Evolutionary conservation across 352 stramenopile genomes (phyloP).

Genomic region (Phytophthora hybrid): DNA sequence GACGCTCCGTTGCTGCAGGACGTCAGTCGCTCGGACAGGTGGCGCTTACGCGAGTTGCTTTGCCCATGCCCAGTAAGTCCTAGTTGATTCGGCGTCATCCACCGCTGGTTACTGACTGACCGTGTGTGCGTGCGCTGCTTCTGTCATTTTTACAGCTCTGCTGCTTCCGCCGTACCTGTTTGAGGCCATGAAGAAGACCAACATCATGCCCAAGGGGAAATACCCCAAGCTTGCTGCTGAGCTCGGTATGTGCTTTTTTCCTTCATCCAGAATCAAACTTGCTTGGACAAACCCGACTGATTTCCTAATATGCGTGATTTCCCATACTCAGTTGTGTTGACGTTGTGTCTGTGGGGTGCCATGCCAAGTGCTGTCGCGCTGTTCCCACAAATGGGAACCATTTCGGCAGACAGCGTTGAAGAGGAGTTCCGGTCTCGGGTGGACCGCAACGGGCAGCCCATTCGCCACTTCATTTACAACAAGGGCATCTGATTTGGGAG

Average conservation of each 20-base stretch:
- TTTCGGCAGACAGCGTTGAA: slow-evolving; percentile 70
- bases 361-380: slow-evolving; percentile 83
- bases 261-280: neutral
- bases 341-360: slow-evolving; percentile 80
- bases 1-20: slow-evolving; percentile 80
- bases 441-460: slow-evolving; percentile 62
- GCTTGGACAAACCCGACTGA: slow-evolving; percentile 2
- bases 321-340: slow-evolving; percentile 60
- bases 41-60: slow-evolving; percentile 77
- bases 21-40: slow-evolving; percentile 84
- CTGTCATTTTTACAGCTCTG: slow-evolving; percentile 52
- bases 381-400: slow-evolving; percentile 83
- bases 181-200: slow-evolving; percentile 77
- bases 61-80: slow-evolving; percentile 82
- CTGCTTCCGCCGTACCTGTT: slow-evolving; percentile 86
- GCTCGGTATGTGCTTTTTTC: slow-evolving; percentile 53
- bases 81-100: neutral
- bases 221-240: slow-evolving; percentile 82
- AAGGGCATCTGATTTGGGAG: slow-evolving; percentile 69
- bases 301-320: slow-evolving; percentile 4
- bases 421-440: slow-evolving; percentile 67
- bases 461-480: slow-evolving; percentile 82
- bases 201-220: slow-evolving; percentile 74
- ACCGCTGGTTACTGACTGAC: neutral
- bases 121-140: neutral